phyloP scores from a whole-genome alignment of 75 land plant species.

The Sequoiadendron giganteum region DNA sequence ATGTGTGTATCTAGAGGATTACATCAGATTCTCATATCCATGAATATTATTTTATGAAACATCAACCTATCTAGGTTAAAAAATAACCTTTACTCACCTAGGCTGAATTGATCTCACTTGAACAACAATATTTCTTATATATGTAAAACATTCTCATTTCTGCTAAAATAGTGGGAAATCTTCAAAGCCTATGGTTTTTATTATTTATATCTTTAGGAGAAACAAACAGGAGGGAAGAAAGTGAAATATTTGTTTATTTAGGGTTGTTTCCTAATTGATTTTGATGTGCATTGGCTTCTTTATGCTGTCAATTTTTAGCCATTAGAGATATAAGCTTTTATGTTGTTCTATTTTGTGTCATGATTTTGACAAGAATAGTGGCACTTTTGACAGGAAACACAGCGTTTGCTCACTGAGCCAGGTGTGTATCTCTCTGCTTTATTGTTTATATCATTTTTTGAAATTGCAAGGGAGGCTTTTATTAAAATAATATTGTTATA shows the following conservation, averaged over 20 bases:
- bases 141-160: too few relatives aligned
- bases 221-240: neutral
- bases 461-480: neutral
- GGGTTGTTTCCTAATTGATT: neutral
- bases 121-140: neutral
- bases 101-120: neutral
- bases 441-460: neutral
- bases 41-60: neutral
- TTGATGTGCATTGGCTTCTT: neutral
- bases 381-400: constrained; percentile 38
- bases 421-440: constrained; percentile 21
- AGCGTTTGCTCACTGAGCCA: constrained; percentile 52
- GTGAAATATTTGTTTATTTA: neutral
- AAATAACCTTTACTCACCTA: neutral
- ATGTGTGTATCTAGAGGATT: neutral
- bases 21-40: neutral
- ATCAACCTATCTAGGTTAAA: neutral
- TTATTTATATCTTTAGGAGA: too few relatives aligned
- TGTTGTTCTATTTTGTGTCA: neutral
- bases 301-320: neutral
- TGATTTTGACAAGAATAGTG: constrained; percentile 4
- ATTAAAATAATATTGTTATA: too few relatives aligned
- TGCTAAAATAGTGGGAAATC: too few relatives aligned
- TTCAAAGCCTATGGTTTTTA: too few relatives aligned
- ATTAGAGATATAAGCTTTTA: neutral